Base-by-base conservation (phyloP, 2,329 filamentous ascomycete species). In the Penicillium janthinellum region DNA sequence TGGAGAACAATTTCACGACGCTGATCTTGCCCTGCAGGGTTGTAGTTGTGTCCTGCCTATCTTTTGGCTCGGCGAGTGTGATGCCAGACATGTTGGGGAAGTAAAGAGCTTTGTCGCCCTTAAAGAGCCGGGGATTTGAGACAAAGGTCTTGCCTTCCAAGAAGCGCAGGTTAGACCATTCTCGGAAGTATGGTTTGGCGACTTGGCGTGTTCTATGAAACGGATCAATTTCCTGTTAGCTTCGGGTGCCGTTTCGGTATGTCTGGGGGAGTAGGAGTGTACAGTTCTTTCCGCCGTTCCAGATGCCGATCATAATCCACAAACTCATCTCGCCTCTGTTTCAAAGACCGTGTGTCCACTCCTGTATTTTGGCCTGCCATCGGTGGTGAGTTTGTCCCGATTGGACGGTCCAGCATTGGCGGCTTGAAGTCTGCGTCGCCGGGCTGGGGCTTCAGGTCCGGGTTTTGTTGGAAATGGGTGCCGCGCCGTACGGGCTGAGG, bases 11-110 rank as follows among this genome's bases (percentile, higher is more conserved):
- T 72, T 86, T 88, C 28, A 99, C 88, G 62, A 98, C 82, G 8
- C 88, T 90, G 17, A 95, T 83, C 72, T 87, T 90, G 59, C 90
- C 91, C 50, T 82, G 79, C 58, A 98, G 83, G 3, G 89, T 76
- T 0, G 88, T 83, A 7, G 93, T 97, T 1, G 93, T 96, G 77
- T 96, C 86, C 45, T 81, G 74, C 50, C 78, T 78, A 58, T 79
- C 80, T 70, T 79, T 78, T 52, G 79, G 79, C 66, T 86, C 87
- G 56, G 85, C 79, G 34, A 97, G 82, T 1, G 92, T 97, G 67
- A 85, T 82, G 48, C 95, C 95, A 73, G 85, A 86, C 59, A 99
- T 82, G 78, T 99, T 99, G 48, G 95, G 95, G 79, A 99, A 97
- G 82, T 90, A 98, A 64, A 97, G 85, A 5, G 94, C 90, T 54